phyloP scores from a whole-genome alignment of 768 basidiomycete species.

The Russula lepida region DNA sequence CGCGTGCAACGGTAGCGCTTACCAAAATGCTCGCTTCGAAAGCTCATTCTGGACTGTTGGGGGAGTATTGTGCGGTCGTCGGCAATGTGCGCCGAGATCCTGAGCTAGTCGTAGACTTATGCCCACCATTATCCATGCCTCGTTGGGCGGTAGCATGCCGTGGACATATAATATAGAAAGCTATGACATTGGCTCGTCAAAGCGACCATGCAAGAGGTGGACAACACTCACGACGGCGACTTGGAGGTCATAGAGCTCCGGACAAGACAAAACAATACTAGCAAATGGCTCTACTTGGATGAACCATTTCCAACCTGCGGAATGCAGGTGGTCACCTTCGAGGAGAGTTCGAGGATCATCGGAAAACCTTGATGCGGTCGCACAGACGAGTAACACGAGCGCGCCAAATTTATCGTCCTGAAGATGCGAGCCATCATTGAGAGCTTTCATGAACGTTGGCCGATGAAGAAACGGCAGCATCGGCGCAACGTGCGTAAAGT shows the following conservation, averaged over 20 bases:
- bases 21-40: slow-evolving; percentile 70
- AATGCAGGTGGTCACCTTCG: slow-evolving; percentile 24
- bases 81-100: slow-evolving; percentile 68
- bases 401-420: slow-evolving; percentile 14
- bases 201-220: not conserved
- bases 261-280: slow-evolving; percentile 44
- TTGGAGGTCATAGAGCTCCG: slow-evolving; percentile 66
- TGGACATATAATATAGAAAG: slow-evolving; percentile 33
- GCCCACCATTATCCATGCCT: slow-evolving; percentile 48
- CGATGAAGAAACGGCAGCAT: slow-evolving; percentile 18
- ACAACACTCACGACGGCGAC: slow-evolving; percentile 40
- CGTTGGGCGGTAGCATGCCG: slow-evolving; percentile 39
- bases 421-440: slow-evolving; percentile 9
- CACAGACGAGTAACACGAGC: slow-evolving; percentile 18
- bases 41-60: slow-evolving; percentile 57
- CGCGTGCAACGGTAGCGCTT: slow-evolving; percentile 3
- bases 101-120: slow-evolving; percentile 61
- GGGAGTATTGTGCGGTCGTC: slow-evolving; percentile 31
- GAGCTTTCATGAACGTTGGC: slow-evolving; percentile 12
- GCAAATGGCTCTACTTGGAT: slow-evolving; percentile 53
- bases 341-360: slow-evolving; percentile 11
- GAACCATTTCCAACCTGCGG: slow-evolving; percentile 41
- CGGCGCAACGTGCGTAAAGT: slow-evolving; percentile 4
- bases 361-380: slow-evolving; percentile 13
- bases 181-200: slow-evolving; percentile 21